Base-by-base conservation (phyloP, 495 filamentous ascomycete species). In the Talaromyces liani region DNA sequence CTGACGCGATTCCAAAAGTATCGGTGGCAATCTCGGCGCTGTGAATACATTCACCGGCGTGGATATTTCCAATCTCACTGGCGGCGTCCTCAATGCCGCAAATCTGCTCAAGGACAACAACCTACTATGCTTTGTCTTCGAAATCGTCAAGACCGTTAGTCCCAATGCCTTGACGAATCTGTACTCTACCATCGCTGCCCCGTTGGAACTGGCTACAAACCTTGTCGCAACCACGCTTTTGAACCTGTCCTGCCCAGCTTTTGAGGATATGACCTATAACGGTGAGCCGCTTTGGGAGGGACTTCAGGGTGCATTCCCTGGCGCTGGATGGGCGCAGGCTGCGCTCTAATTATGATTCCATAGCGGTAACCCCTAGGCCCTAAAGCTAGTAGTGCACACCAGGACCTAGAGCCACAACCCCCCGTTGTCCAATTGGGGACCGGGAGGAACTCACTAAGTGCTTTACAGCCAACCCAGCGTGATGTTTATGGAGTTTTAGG, bases 1-100 rank as follows among this genome's bases (percentile, higher is more conserved):
- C 66, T 78, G 65, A 67, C 71, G 61, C 71, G 61, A 5, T 70
- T 72, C 0, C 51, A 69, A 39, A 39, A 73, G 70, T 54, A 65
- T 86, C 41, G 85, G 86, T 45, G 84, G 84, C 39, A 88, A 88
- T 69, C 78, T 76, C 7, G 84, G 83, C 6, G 77, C 69, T 1
- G 74, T 80, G 5, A 80, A 88, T 70, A 79, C 78, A 53, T 88
- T 87, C 67, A 72, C 75, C n/a, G 78, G 80, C 14, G 65, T 86
- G 58, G 75, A 86, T 65, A 51, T 79, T 2, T 67, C 65, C 0
- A 69, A 79, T 58, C 34, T 87, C 29, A 85, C 82, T 6, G 79
- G 78, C 5, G 84, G 83, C 6, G 73, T 82, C 12, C 77, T 75
- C 63, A 77, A 79, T 63, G 27, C 70, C 58, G 60, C 66, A n/a